These are phyloP conservation scores for Kandelia obovata DNA, from an alignment of 345 rosid genomes.

Conservation along the genomic window DNA sequence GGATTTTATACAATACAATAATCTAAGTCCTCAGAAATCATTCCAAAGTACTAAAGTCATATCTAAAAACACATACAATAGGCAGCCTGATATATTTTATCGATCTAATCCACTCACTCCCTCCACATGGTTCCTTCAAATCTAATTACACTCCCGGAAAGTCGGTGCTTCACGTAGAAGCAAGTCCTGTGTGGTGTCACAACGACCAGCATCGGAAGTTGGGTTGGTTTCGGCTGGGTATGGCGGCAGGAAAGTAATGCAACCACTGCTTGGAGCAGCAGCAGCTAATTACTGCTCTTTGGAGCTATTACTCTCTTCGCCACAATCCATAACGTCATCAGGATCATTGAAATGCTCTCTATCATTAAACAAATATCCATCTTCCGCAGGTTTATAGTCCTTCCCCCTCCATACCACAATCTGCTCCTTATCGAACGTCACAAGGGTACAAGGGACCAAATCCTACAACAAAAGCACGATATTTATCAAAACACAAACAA, in stretches of 20 bases:
- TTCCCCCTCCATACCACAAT: conserved; percentile 80
- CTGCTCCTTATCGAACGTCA: conserved; percentile 92
- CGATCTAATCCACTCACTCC: too few relatives aligned
- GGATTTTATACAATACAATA: too few relatives aligned
- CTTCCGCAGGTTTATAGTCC: conserved; percentile 55
- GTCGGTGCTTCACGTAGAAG: too few relatives aligned
- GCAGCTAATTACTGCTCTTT: background rate
- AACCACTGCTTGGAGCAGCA: conserved; percentile 15
- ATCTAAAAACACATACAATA: too few relatives aligned
- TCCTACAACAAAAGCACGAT: conserved; percentile 38
- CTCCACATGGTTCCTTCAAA: too few relatives aligned
- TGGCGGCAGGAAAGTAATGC: background rate
- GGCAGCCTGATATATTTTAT: too few relatives aligned
- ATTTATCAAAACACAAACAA: background rate
- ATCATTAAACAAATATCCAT: conserved; percentile 31
- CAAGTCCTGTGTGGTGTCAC: too few relatives aligned
- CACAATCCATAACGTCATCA: background rate
- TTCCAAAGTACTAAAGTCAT: too few relatives aligned
- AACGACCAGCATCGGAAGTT: background rate
- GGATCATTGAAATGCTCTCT: conserved; percentile 27
- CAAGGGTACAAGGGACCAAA: conserved; percentile 73
- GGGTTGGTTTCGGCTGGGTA: background rate
- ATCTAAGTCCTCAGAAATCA: too few relatives aligned
- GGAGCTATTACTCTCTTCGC: conserved; percentile 11
- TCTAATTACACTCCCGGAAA: too few relatives aligned